These are phyloP conservation scores for Yamadazyma aaseri DNA, from an alignment of 1,139 yeast species.

Conservation along the genomic window DNA sequence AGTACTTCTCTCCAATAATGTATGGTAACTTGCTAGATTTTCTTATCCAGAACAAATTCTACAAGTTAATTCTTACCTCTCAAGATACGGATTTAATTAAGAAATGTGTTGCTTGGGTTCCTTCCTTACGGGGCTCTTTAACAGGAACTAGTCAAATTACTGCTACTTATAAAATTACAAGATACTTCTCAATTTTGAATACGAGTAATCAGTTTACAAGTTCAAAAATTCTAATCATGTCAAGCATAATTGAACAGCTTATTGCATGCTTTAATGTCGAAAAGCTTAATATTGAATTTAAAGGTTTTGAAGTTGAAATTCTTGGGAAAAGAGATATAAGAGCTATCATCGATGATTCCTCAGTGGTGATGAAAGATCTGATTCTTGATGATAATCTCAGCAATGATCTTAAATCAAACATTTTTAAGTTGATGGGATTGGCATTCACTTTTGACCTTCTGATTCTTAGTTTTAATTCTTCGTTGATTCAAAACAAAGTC, in stretches of 20 bases:
- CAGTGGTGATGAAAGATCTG: slow-evolving; percentile 21
- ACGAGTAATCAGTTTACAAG: background rate
- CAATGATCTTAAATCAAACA: background rate
- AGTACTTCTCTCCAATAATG: slow-evolving; percentile 46
- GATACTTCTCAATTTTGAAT: slow-evolving; percentile 5
- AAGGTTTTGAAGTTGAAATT: slow-evolving; percentile 16
- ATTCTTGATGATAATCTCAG: background rate
- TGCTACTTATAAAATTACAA: slow-evolving; percentile 7
- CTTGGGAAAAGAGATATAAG: slow-evolving; percentile 32
- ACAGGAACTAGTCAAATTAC: slow-evolving; percentile 7
- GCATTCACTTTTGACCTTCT: slow-evolving; percentile 57
- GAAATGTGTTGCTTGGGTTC: slow-evolving; percentile 8
- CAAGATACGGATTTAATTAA: background rate
- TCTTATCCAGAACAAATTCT: slow-evolving; percentile 41
- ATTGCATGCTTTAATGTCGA: background rate
- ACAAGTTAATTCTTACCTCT: slow-evolving; percentile 14
- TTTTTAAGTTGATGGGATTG: slow-evolving; percentile 39
- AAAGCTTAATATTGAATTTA: slow-evolving; percentile 1
- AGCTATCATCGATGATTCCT: slow-evolving; percentile 31
- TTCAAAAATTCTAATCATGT: background rate
- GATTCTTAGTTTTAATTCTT: slow-evolving; percentile 54
- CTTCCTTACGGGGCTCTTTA: slow-evolving; percentile 11
- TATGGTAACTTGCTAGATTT: slow-evolving; percentile 55
- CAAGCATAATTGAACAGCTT: background rate
- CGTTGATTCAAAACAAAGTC: slow-evolving; percentile 36